Evolutionary conservation across 2,329 filamentous ascomycete species (phyloP), one percentile per base, ranked within the genome.

Genomic region (Paraphoma sp.): DNA sequence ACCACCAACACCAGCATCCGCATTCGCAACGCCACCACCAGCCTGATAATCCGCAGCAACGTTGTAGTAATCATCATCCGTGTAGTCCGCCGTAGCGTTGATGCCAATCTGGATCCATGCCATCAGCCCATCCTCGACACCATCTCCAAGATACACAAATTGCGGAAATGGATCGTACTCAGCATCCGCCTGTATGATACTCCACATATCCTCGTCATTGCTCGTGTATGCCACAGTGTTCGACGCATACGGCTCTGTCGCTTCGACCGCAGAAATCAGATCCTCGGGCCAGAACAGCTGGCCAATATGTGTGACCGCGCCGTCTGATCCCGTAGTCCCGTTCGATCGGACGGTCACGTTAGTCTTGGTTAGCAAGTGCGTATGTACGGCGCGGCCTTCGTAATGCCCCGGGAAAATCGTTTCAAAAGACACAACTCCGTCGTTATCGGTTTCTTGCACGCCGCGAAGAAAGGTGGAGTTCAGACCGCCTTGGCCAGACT

Each of bases 381-480:
- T 62, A 58, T 71, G 68, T n/a, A 58, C 65, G 12, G 69, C 62
- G 38, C 70, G 64, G 9, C 70, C 69, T 4, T 51, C 53, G 43
- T 74, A 73, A 47, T 81, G 79, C 14, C 80, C 80, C 0, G 80
- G 79, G 65, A 82, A 80, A 41, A 79, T 76, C 17, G 80, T 83
- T 31, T 82, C 77, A 62, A 83, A 84, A 36, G 68, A 70, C 5
- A 78, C 80, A 5, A 84, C 78, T 33, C 82, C 82, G 31, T 84
- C 80, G 0, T 65, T 52, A 54, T 83, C 76, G 0, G 79, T 80
- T 2, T 71, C 68, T 62, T 83, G 80, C 30, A 83, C 77, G 38
- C 82, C 82, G 4, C 82, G 80, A 10, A 84, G 76, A 65, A 74
- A 83, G 16, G 67, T 73, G 12, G 57, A 65, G 48, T 73, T 59